Base-by-base conservation (phyloP, 345 rosid species). In the Physaria fendleri region DNA sequence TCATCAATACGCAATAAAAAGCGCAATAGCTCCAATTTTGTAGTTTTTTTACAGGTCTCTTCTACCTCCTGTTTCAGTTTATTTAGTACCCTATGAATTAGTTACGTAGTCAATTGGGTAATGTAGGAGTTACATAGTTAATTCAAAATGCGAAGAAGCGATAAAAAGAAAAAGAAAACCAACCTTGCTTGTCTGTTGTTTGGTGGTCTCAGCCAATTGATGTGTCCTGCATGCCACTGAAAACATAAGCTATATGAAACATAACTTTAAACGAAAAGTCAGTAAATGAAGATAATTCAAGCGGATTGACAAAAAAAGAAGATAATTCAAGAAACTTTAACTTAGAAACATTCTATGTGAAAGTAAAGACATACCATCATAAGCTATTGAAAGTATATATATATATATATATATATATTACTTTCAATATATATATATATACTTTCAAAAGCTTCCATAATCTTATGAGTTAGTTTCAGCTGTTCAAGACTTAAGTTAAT, bases 181-280 rank as follows among this genome's bases (percentile, higher is more conserved):
- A 20, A 70, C 79, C 73, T 72, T 74, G 69, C 67, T 76, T 34
- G 22, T 81, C 86, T 45, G 76, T 61, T 14, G 77, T 76, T 32
- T 60, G 34, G 75, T 51, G 21, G 75, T 51, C 39, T 72, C 86
- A 25, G 75, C 68, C 68, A 78, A 63, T 15, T 76, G 83, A 24
- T 77, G 81, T 6, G 78, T 63, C 81, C 86, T 81, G 86, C 56
- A 70, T 37, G 48, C 39, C 1, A 38, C 1, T 8, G 27, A 56
- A 56, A 32, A 32, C 27, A 51, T 51, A 51, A 17, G 1, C n/a
- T n/a, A 11, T 10, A 56, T n/a, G 35, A 25, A 24, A 25, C 7
- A 56, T 34, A 56, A 25, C 16, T 56, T 25, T 16, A 27, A 4
- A 37, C 18, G 11, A 12, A 52, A 28, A 49, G 4, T 33, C 41